Evolutionary conservation across 2,329 filamentous ascomycete genomes (phyloP).

Genomic region (Verticillium nonalfalfae): DNA sequence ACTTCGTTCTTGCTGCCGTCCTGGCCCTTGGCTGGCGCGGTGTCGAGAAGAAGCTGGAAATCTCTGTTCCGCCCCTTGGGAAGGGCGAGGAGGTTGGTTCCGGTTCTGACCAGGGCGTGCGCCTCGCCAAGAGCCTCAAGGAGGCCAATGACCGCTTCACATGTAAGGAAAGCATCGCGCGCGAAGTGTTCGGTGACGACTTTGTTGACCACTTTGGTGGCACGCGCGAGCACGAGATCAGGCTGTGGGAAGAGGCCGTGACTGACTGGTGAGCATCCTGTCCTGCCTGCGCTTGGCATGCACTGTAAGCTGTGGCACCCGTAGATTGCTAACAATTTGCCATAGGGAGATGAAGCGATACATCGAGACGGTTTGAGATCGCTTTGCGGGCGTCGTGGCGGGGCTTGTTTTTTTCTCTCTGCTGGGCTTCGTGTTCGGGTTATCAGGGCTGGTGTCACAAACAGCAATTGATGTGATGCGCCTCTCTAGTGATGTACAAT

Average conservation of each 20-base stretch:
- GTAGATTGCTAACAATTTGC: neutral
- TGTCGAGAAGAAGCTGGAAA: slow-evolving; percentile 83
- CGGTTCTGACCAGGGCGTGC: slow-evolving; percentile 60
- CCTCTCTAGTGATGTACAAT: neutral
- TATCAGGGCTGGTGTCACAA: neutral
- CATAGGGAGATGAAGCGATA: slow-evolving; percentile 69
- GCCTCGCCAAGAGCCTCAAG: slow-evolving; percentile 77
- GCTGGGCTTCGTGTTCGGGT: neutral
- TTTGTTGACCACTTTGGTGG: slow-evolving; percentile 96
- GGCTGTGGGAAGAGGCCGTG: slow-evolving; percentile 90
- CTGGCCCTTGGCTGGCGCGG: slow-evolving; percentile 86
- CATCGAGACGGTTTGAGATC: slow-evolving; percentile 62
- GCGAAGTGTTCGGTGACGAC: slow-evolving; percentile 87
- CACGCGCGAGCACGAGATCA: slow-evolving; percentile 84
- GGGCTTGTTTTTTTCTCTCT: neutral
- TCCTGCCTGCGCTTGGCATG: neutral
- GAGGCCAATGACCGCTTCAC: slow-evolving; percentile 79
- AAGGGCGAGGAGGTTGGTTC: slow-evolving; percentile 80
- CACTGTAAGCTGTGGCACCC: too few relatives aligned
- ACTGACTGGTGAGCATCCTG: slow-evolving; percentile 76
- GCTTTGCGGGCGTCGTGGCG: neutral
- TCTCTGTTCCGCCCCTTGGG: slow-evolving; percentile 74
- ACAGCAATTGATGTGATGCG: neutral
- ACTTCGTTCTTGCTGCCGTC: slow-evolving; percentile 80
- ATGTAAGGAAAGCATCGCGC: slow-evolving; percentile 74